A percentile compares a stretch with the other conserved stretches of the same genome.
These are phyloP conservation scores for Blastobotrys americana DNA, from an alignment of 805 yeast genomes.

Conservation along the genomic window DNA sequence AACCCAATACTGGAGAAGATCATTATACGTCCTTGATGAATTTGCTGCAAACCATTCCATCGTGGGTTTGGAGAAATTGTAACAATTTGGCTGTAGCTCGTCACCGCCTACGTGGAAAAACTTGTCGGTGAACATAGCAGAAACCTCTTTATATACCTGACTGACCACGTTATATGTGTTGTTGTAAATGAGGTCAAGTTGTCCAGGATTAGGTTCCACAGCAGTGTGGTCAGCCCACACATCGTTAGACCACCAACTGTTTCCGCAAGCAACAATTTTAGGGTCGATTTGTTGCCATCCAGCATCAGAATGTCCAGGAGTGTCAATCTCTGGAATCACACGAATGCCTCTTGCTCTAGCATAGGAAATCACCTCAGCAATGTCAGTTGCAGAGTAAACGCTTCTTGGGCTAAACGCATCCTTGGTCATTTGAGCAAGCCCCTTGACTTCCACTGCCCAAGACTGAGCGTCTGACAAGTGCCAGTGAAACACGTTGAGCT, in stretches of 20 bases:
- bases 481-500: conserved; percentile 38
- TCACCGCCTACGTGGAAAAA: conserved; percentile 40
- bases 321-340: conserved; percentile 37
- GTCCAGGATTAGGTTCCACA: conserved; percentile 38
- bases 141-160: conserved; percentile 32
- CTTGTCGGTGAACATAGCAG: conserved; percentile 30
- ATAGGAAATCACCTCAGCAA: conserved; percentile 29
- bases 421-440: conserved; percentile 34
- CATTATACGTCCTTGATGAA: conserved; percentile 26
- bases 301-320: conserved; percentile 38
- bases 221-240: conserved; percentile 23
- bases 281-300: conserved; percentile 35
- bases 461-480: conserved; percentile 36
- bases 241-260: conserved; percentile 30
- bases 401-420: conserved; percentile 35
- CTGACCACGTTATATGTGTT: conserved; percentile 32
- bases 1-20: conserved; percentile 33
- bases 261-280: conserved; percentile 30
- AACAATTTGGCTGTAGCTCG: conserved; percentile 34
- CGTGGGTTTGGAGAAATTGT: conserved; percentile 28
- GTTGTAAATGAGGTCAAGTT: conserved; percentile 32
- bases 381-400: conserved; percentile 28
- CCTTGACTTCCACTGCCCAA: conserved; percentile 34
- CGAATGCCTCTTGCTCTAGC: conserved; percentile 36
- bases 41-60: conserved; percentile 30